Evolutionary conservation across 2,329 filamentous ascomycete genomes (phyloP), one percentile per base, ranked within the genome.

Genomic region (Ceratocystis papillata): DNA sequence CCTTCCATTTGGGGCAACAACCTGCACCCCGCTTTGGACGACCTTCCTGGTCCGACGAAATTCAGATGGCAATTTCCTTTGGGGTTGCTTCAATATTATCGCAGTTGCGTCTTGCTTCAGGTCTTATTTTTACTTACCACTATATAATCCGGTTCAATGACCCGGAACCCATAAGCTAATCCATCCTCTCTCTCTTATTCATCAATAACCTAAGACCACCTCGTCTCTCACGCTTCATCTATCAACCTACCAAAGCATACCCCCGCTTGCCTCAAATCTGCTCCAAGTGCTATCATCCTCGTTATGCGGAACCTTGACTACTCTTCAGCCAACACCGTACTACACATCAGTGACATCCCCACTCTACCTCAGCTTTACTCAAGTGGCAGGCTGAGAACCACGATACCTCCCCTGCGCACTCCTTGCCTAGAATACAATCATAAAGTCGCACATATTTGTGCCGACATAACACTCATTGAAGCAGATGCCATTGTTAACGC

Each of bases 401-500:
- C 46, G 45, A 62, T 50, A 3, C 33, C 64, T 20, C 25, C 59
- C 5, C 37, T 6, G 12, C 25, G 44, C 44, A 37, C 17, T 7
- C 37, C 60, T 25, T 44, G 41, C 8, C 20, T 17, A 2, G n/a
- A 17, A 62, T 78, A 88, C 76, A 95, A 95, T 77, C 76, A 83
- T 73, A 85, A 83, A 69, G 80, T 96, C 71, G 83, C 83, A 59
- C 77, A 93, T 46, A 80, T 90, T 70, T 82, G 83, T 66, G 83
- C 84, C 70, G 90, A 96, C 74, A 95, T 97, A 75, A 96, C 92
- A 15, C 85, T 80, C 15, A 83, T 97, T 3, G 74, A 80, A 41
- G 81, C 91, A 59, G 89, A 91, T 72, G 87, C 88, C 69, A 94
- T 96, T 70, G 92, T 97, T 74, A 97, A 97, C 74, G 93, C 94